Evolutionary conservation across 352 stramenopile genomes (phyloP).

Genomic region (Phytophthora constricta): DNA sequence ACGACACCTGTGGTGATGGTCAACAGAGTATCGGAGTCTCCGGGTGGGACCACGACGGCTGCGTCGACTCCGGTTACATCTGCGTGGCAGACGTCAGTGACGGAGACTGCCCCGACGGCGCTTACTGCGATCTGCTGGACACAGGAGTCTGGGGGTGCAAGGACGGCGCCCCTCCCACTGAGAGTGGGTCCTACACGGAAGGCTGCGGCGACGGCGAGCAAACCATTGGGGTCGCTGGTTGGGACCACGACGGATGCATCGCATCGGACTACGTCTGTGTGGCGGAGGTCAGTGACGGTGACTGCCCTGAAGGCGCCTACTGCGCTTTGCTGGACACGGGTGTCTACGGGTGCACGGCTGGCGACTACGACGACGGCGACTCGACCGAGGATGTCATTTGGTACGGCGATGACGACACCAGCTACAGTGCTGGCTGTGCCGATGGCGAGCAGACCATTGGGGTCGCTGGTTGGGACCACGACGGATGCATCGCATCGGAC

Average conservation of each 20-base stretch:
- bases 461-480: constrained; percentile 13
- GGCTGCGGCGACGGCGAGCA: constrained; percentile 1
- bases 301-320: constrained; percentile 22
- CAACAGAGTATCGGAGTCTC: constrained; percentile 26
- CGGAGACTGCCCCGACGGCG: constrained; percentile 37
- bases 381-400: not conserved
- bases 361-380: not conserved
- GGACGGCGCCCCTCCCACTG: not conserved
- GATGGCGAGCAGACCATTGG: constrained; percentile 7
- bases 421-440: not conserved
- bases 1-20: constrained; percentile 13
- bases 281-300: constrained; percentile 9
- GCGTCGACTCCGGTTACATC: constrained; percentile 23
- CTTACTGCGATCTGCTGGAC: constrained; percentile 32
- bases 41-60: constrained; percentile 40
- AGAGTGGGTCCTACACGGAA: constrained; percentile 12
- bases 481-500: constrained; percentile 11
- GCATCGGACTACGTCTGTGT: constrained; percentile 10
- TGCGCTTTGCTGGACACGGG: constrained; percentile 26
- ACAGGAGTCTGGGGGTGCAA: constrained; percentile 48
- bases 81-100: constrained; percentile 27
- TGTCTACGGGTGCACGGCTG: constrained; percentile 25
- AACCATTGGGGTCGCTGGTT: constrained; percentile 11
- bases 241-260: constrained; percentile 18
- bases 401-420: not conserved